These are phyloP conservation scores for Verbascum thapsus DNA, from an alignment of 257 asterid genomes.

Conservation along the genomic window DNA sequence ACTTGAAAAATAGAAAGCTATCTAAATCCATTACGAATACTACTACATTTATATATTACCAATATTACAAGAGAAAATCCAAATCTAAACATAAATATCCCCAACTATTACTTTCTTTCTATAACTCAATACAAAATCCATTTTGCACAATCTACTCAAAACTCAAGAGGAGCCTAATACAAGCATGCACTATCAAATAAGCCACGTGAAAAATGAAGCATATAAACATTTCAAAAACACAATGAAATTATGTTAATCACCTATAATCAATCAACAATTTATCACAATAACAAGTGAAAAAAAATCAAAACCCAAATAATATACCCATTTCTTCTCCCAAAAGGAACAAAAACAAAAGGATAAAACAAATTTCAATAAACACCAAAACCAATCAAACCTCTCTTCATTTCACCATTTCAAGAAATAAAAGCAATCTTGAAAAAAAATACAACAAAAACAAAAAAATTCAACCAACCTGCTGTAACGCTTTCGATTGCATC, in stretches of 20 bases:
- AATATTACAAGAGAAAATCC: neutral
- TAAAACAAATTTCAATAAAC: neutral
- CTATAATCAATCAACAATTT: neutral
- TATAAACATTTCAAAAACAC: constrained; percentile 8
- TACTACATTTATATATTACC: too few species aligned
- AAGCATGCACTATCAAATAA: neutral
- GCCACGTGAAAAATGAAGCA: constrained; percentile 5
- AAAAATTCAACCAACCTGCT: constrained; percentile 41
- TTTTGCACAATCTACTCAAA: neutral
- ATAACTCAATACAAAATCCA: constrained; percentile 1
- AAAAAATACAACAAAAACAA: constrained; percentile 7
- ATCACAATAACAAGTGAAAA: constrained; percentile 13
- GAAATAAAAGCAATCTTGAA: constrained; percentile 14
- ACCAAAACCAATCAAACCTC: neutral
- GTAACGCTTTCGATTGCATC: constrained; percentile 37
- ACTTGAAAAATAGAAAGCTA: too few species aligned
- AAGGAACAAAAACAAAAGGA: too few species aligned
- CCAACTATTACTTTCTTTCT: neutral
- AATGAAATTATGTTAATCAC: neutral
- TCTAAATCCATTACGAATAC: too few species aligned
- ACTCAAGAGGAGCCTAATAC: too few species aligned
- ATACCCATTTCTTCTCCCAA: neutral
- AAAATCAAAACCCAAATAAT: constrained; percentile 9
- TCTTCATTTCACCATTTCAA: neutral
- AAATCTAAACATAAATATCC: neutral